A percentile compares a stretch with the other conserved stretches of the same genome.
Evolutionary conservation across 352 stramenopile genomes (phyloP).

Genomic region (Globisporangium okanoganense): DNA sequence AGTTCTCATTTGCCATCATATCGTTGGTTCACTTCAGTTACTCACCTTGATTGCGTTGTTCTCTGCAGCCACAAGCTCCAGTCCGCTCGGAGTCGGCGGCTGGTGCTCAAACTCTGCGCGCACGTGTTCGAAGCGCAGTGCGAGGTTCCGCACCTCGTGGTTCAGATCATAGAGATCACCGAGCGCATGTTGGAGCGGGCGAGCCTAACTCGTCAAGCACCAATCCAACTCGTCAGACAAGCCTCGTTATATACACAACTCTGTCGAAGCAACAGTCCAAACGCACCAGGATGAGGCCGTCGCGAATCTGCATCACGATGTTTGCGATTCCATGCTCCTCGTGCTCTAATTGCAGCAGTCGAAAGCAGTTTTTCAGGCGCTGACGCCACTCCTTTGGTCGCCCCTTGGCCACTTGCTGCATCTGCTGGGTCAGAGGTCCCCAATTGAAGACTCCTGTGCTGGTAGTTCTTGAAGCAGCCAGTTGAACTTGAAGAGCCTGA

Average conservation of each 20-base stretch:
- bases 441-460: neutral
- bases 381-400: slow-evolving; percentile 1
- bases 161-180: slow-evolving; percentile 4
- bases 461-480: neutral
- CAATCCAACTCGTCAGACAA: neutral
- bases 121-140: slow-evolving; percentile 13
- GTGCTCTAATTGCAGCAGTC: slow-evolving; percentile 9
- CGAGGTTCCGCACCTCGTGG: slow-evolving; percentile 9
- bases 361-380: slow-evolving; percentile 3
- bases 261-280: neutral
- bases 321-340: neutral
- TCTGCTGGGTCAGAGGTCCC: neutral
- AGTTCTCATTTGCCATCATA: no score
- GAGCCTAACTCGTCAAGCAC: neutral
- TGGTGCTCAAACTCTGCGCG: slow-evolving; percentile 13
- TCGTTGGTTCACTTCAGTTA: neutral
- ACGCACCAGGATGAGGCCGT: slow-evolving; percentile 13
- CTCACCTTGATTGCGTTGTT: slow-evolving; percentile 30
- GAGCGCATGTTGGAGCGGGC: slow-evolving; percentile 9
- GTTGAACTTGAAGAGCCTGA: neutral
- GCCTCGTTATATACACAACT: no score
- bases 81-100: slow-evolving; percentile 17
- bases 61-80: slow-evolving; percentile 17
- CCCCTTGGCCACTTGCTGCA: neutral
- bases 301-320: slow-evolving; percentile 2